Evolutionary conservation across 768 basidiomycete genomes (phyloP), one percentile per base, ranked within the genome.

Genomic region (Lactifluus volemus): DNA sequence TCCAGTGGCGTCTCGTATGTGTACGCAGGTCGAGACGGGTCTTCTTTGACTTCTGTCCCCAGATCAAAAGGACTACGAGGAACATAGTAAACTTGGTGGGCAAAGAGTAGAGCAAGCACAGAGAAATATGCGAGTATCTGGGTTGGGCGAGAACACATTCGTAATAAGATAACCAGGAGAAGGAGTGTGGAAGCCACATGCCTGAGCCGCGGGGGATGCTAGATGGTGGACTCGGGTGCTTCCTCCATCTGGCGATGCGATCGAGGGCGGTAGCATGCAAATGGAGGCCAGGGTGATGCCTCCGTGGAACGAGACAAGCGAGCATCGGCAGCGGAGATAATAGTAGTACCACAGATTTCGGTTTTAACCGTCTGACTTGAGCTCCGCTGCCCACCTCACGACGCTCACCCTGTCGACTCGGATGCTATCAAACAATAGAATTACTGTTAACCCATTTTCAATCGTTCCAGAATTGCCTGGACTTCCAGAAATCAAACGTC

Each of bases 101-200:
- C 2, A 91, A 93, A 0, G 90, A 90, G 68, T 92, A 92, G 69
- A 92, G 79, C 5, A 92, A 75, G 12, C 84, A 83, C n/a, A 93
- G 77, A 3, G 91, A 85, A 44, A 93, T 80, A 39, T 90, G 78
- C 0, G 88, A 86, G 55, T 85, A 79, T 65, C 88, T 89, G 63
- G 44, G 25, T 32, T 47, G 21, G 14, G n/a, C 5, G 38, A 5
- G 1, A 25, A 38, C 38, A 38, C 38, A 38, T 38, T 3, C 38
- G 10, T 25, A 38, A 38, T 38, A 1, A 38, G 38, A 38, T 5
- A 11, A 25, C 11, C 30, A 19, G 34, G 6, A 17, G 21, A 32
- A 30, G 19, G 34, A 30, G n/a, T 34, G 30, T 14, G 9, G 49
- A 50, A n/a, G 17, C 32, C 29, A 42, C 44, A 53, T 30, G 29